phyloP scores from a whole-genome alignment of 768 basidiomycete genomes.

The Podaxis rugospora region DNA sequence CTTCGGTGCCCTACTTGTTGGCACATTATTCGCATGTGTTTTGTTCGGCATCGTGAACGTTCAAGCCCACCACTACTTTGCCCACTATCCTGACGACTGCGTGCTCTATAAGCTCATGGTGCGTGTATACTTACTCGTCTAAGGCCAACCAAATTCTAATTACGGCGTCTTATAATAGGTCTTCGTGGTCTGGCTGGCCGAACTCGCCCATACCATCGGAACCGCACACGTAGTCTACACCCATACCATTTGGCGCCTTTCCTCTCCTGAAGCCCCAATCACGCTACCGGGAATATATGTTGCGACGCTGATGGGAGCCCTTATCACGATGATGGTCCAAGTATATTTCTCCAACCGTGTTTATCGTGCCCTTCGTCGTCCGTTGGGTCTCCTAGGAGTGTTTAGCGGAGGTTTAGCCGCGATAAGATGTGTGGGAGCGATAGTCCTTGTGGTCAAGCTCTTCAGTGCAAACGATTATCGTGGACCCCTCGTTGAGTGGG shows the following conservation, averaged over 20 bases:
- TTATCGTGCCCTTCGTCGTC: neutral
- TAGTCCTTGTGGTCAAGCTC: neutral
- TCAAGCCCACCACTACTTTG: slow-evolving; percentile 19
- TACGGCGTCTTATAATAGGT: neutral
- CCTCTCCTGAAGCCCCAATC: slow-evolving; percentile 18
- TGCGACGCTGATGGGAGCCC: slow-evolving; percentile 22
- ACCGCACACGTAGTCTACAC: slow-evolving; percentile 25
- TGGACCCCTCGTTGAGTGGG: neutral
- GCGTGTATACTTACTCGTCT: slow-evolving; percentile 1
- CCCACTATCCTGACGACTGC: slow-evolving; percentile 18
- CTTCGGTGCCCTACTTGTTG: slow-evolving; percentile 21
- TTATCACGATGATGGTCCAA: slow-evolving; percentile 27
- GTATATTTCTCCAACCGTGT: slow-evolving; percentile 9
- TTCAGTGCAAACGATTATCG: neutral
- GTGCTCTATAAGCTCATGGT: slow-evolving; percentile 17
- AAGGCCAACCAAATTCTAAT: slow-evolving; percentile 12
- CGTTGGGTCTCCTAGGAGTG: neutral
- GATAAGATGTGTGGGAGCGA: neutral
- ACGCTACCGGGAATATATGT: slow-evolving; percentile 19
- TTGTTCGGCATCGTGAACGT: slow-evolving; percentile 24
- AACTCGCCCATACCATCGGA: slow-evolving; percentile 24
- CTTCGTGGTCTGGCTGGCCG: slow-evolving; percentile 18
- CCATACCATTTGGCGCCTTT: slow-evolving; percentile 24
- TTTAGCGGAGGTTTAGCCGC: neutral
- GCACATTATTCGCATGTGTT: slow-evolving; percentile 17